These are phyloP conservation scores for Thelonectria olida DNA, from an alignment of 2,329 filamentous ascomycete species.

Conservation along the genomic window DNA sequence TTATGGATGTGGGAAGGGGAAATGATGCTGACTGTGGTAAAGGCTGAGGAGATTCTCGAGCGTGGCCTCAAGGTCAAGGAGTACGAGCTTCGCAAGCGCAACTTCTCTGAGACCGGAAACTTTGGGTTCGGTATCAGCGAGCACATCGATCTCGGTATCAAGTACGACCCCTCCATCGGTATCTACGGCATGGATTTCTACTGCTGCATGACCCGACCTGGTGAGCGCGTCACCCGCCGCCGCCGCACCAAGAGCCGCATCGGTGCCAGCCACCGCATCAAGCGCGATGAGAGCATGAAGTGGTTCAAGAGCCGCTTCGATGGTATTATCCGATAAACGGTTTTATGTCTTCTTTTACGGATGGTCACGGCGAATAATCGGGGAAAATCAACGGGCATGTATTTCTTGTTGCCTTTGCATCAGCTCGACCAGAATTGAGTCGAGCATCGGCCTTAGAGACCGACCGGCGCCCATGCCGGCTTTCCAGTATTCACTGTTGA, in stretches of 20 bases:
- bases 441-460: conserved; percentile 77
- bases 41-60: conserved; percentile 99
- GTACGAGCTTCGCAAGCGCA: conserved; percentile 98
- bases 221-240: conserved; percentile 96
- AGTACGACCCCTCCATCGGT: conserved; percentile 98
- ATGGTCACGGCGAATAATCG: conserved; percentile 53
- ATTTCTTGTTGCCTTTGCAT: conserved; percentile 57
- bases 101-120: conserved; percentile 99
- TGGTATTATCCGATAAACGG: conserved; percentile 94
- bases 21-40: conserved; percentile 35
- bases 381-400: conserved; percentile 50
- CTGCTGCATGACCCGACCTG: conserved; percentile 99
- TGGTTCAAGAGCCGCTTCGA: conserved; percentile 95
- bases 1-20: background rate
- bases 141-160: conserved; percentile 99
- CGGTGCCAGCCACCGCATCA: conserved; percentile 91
- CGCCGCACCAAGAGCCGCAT: conserved; percentile 88
- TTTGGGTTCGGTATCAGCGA: conserved; percentile 99
- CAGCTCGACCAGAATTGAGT: conserved; percentile 64
- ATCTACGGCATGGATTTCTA: conserved; percentile 99
- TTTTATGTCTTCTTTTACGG: conserved; percentile 47
- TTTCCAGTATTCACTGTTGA: conserved; percentile 54
- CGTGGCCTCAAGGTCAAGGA: conserved; percentile 99
- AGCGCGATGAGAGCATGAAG: conserved; percentile 93
- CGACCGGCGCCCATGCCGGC: conserved; percentile 74